Base-by-base conservation (phyloP, 2,329 filamentous ascomycete genomes). In the Fusarium setosum region DNA sequence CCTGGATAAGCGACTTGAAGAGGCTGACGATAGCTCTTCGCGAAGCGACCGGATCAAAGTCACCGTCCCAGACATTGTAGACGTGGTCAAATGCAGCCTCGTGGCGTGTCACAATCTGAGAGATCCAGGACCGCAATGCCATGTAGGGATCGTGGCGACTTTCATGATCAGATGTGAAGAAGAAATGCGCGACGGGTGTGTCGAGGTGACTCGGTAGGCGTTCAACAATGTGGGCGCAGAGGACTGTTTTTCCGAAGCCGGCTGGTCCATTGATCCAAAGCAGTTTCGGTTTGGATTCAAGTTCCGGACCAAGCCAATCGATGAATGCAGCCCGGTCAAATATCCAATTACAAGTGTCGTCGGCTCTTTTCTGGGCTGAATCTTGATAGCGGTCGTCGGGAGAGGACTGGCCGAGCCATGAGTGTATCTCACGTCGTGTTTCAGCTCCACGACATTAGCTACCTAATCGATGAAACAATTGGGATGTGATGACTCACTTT, bases 221-320 rank as follows among this genome's bases (percentile, higher is more conserved):
- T 11, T 77, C 41, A 1, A 75, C 52, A 0, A 80, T 31, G 8
- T 56, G 66, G 4, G 76, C 63, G 49, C 74, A 75, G 2, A 79
- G 62, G 1, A 77, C 45, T 0, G 76, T 79, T 48, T 79, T 79
- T 0, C 76, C 76, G 34, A 74, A 77, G 0, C 76, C 70, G 1
- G 65, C 55, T 20, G 65, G 61, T 1, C 74, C 75, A 34, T 74
- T 61, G 13, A 78, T 69, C 77, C 77, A 79, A 1, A 79, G 56
- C 3, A 76, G 0, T 10, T 67, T 70, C 4, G 26, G 26, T 29
- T 29, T 11, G 2, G 26, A 29, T 11, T 9, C 8, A 11, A 11
- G 26, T 29, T 29, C 26, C 11, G 26, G 26, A 29, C 8, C 26
- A 29, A 5, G 8, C 26, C 26, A 29, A 5, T 7, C 11, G 11